Evolutionary conservation across 2,329 filamentous ascomycete species (phyloP).

Genomic region (Penicillium sp.): DNA sequence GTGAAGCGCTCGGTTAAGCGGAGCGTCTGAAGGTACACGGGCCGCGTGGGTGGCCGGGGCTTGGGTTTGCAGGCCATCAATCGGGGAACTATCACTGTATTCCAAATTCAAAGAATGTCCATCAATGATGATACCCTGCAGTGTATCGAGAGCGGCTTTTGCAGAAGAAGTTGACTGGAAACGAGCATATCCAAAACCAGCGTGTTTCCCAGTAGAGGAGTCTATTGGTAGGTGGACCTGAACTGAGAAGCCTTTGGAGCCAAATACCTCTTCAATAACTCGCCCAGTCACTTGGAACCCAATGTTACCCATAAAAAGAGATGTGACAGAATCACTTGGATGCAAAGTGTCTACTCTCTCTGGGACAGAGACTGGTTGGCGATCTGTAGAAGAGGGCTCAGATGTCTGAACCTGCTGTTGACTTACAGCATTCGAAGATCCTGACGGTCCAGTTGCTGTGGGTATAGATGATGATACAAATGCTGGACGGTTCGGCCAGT

Average conservation of each 20-base stretch:
- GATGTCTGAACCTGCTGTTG: neutral
- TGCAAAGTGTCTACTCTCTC: neutral
- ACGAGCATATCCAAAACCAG: conserved; percentile 38
- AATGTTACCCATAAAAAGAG: conserved; percentile 40
- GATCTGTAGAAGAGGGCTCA: neutral
- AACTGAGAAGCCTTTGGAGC: conserved; percentile 34
- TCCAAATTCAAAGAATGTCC: conserved; percentile 40
- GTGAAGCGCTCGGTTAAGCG: conserved; percentile 1
- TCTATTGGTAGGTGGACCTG: conserved; percentile 33
- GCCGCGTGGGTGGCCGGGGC: neutral
- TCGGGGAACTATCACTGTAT: conserved; percentile 29
- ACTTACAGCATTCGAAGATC: neutral
- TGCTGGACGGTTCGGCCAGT: conserved; percentile 13
- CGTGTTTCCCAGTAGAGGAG: conserved; percentile 29
- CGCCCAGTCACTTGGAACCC: conserved; percentile 34
- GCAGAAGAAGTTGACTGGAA: conserved; percentile 34
- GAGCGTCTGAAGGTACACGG: neutral
- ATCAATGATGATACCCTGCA: conserved; percentile 36
- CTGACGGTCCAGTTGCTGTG: neutral
- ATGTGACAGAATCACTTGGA: neutral
- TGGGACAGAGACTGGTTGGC: neutral
- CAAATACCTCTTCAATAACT: conserved; percentile 34
- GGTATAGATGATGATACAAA: neutral
- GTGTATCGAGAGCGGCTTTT: conserved; percentile 31
- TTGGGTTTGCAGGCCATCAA: conserved; percentile 14